Evolutionary conservation across 805 yeast genomes (phyloP), one percentile per base, ranked within the genome.

Genomic region (Wickerhamomyces canadensis): DNA sequence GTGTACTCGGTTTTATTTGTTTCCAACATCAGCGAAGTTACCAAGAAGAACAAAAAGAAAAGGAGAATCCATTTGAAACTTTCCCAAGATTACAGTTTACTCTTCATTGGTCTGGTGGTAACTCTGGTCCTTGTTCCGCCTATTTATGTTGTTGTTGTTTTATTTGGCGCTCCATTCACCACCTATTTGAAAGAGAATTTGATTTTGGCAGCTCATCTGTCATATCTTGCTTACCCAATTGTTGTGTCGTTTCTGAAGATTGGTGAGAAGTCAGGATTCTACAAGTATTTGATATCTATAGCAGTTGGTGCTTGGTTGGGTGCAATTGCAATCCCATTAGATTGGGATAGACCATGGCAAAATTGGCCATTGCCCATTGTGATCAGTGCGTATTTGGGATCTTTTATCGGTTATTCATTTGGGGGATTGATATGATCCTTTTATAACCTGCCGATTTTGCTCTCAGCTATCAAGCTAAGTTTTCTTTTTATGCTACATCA

Each of bases 261-360:
- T 51, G 79, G 80, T 19, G 45, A n/a, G 42, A 47, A 41, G 16
- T 12, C 35, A 5, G 24, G 33, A 4, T 43, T 59, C 26, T 60
- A 61, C 53, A 64, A 56, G 37, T 60, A 59, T 33, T 57, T 60
- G 18, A 47, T 59, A 11, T 38, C 54, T 19, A 53, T 63, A 8
- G 59, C 58, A 6, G 35, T 82, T 10, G 96, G 96, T 2, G 78
- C 89, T 6, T 91, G 98, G 98, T 47, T 87, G 1, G 97, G 98
- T 13, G 96, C 91, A 3, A 60, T 85, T 26, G 98, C 95, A 1
- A 88, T 93, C 41, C 97, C 98, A 0, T 68, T 93, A 41, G 98
- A 91, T 60, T 91, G 98, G 98, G 98, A 91, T 57, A 72, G 98
- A 51, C 85, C 83, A 19, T 91, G 98, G 98, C 98, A 91, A 60